phyloP scores from a whole-genome alignment of 2,329 filamentous ascomycete species.

The Cladorrhinum sp. region DNA sequence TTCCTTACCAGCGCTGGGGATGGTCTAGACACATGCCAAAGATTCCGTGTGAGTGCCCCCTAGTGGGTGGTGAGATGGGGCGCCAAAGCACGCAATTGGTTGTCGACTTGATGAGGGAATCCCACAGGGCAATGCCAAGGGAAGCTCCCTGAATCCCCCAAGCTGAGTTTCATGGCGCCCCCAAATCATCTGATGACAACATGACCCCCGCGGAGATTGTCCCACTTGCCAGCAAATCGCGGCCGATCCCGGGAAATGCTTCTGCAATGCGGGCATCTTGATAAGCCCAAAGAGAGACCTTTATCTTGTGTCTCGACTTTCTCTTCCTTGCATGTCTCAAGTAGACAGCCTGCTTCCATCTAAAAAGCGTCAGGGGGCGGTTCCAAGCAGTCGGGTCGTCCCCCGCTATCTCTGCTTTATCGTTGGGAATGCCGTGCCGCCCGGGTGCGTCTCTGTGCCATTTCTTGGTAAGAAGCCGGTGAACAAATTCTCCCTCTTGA shows the following conservation, averaged over 20 bases:
- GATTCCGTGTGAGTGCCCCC: too few relatives aligned
- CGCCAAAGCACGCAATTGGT: constrained; percentile 3
- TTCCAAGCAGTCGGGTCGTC: constrained; percentile 4
- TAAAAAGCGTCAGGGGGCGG: neutral
- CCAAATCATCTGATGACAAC: constrained; percentile 1
- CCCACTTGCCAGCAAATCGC: neutral
- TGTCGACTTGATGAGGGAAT: too few relatives aligned
- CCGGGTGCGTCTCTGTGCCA: neutral
- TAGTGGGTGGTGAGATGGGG: neutral
- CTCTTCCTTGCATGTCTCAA: neutral
- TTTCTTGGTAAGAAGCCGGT: constrained; percentile 1
- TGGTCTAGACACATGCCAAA: too few relatives aligned
- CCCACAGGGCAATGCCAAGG: neutral
- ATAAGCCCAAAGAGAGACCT: neutral
- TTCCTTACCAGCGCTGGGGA: too few relatives aligned
- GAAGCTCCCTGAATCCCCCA: neutral
- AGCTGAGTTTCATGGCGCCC: neutral
- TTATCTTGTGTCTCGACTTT: neutral
- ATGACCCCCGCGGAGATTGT: constrained; percentile 1
- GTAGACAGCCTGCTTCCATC: too few relatives aligned
- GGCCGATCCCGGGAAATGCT: neutral
- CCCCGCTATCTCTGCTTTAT: neutral
- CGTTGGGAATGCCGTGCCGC: neutral
- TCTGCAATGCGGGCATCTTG: neutral
- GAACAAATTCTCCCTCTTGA: neutral